Evolutionary conservation across 129 eudicot species (phyloP).

Genomic region (Helianthus annuus): DNA sequence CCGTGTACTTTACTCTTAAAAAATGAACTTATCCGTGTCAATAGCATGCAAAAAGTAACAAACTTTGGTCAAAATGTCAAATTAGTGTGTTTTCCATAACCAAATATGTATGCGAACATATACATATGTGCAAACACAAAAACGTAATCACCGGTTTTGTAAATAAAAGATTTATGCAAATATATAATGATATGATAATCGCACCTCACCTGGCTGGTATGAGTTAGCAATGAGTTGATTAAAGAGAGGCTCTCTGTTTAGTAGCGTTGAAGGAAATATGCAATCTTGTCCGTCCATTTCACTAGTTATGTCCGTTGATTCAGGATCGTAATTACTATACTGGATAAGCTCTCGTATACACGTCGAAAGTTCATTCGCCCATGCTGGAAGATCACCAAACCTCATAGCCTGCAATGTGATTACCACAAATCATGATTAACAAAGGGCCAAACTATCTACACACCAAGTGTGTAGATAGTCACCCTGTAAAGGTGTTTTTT

Average conservation of each 20-base stretch:
- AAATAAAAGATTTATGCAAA: not conserved
- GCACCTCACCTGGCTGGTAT: constrained; percentile 99
- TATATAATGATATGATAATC: constrained; percentile 15
- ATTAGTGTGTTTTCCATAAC: no score
- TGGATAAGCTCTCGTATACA: constrained; percentile 51
- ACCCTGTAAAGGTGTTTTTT: no score
- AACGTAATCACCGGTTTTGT: not conserved
- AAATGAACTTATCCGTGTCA: not conserved
- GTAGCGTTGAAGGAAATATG: constrained; percentile 56
- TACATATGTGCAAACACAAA: no score
- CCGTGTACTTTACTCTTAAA: no score
- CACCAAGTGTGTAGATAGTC: no score
- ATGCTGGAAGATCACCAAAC: constrained; percentile 89
- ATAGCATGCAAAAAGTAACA: no score
- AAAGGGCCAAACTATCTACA: no score
- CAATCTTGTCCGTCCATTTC: constrained; percentile 37
- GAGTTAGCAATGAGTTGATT: constrained; percentile 81
- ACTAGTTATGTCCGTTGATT: constrained; percentile 25
- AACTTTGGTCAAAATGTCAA: no score
- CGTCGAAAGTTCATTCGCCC: constrained; percentile 76
- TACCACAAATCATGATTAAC: not conserved
- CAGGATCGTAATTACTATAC: constrained; percentile 35
- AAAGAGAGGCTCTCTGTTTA: constrained; percentile 79
- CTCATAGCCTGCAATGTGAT: constrained; percentile 84
- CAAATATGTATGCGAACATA: no score